Evolutionary conservation across 2,329 filamentous ascomycete genomes (phyloP).

Genomic region (Thermoascus crustaceus): DNA sequence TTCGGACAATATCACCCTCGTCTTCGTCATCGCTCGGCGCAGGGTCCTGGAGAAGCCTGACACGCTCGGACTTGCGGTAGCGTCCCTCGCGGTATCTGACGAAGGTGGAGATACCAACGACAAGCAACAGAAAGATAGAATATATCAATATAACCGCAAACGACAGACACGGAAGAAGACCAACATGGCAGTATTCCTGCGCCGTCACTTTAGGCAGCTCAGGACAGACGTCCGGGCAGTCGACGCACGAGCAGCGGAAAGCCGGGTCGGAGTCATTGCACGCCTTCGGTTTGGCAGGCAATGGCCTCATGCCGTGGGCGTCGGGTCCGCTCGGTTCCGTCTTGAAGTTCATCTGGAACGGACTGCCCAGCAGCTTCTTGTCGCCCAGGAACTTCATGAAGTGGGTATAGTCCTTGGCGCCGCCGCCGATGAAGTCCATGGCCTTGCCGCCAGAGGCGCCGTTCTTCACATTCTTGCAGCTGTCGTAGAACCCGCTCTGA

Average conservation of each 20-base stretch:
- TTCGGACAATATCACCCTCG: slow-evolving; percentile 74
- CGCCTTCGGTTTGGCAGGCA: slow-evolving; percentile 65
- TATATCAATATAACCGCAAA: slow-evolving; percentile 89
- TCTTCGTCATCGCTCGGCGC: slow-evolving; percentile 86
- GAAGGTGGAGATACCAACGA: slow-evolving; percentile 62
- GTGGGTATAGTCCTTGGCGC: slow-evolving; percentile 78
- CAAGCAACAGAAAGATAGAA: slow-evolving; percentile 61
- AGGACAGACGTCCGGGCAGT: slow-evolving; percentile 81
- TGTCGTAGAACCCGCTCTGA: slow-evolving; percentile 83
- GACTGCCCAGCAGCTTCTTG: slow-evolving; percentile 81
- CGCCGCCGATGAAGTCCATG: slow-evolving; percentile 93
- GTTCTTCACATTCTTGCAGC: slow-evolving; percentile 98
- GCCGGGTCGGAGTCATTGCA: slow-evolving; percentile 83
- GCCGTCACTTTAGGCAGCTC: slow-evolving; percentile 68
- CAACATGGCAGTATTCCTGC: slow-evolving; percentile 68
- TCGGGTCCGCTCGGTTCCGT: slow-evolving; percentile 52
- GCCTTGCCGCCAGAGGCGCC: slow-evolving; percentile 87
- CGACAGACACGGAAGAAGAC: slow-evolving; percentile 81
- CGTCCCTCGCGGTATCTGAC: slow-evolving; percentile 67
- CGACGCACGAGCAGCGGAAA: slow-evolving; percentile 87
- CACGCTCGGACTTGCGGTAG: slow-evolving; percentile 66
- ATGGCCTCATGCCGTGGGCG: slow-evolving; percentile 62
- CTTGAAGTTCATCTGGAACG: slow-evolving; percentile 92
- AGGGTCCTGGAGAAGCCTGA: slow-evolving; percentile 79
- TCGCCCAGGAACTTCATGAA: slow-evolving; percentile 89